Base-by-base conservation (phyloP, 2,329 filamentous ascomycete species). In the Fusarium sp. region DNA sequence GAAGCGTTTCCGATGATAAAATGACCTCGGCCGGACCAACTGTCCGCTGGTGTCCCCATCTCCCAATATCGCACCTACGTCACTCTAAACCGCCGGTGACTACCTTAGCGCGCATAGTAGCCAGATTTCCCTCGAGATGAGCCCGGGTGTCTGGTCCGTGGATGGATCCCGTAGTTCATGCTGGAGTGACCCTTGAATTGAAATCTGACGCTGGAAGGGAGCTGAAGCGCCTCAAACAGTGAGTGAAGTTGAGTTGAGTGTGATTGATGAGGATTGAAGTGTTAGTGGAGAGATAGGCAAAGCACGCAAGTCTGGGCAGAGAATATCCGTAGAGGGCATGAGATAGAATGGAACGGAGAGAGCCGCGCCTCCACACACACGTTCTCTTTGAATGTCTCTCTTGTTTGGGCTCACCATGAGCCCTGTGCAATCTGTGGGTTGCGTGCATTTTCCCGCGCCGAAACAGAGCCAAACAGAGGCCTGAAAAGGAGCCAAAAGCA, bases 31-130 rank as follows among this genome's bases (percentile, higher is more conserved):
- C 61, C 48, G 58, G 68, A 64, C 58, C 62, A 75, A 67, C 50
- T 48, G 24, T 69, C 67, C 20, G 45, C 35, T 72, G 61, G 64
- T 63, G 64, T 58, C 65, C 43, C 57, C 29, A 20, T n/a, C 18
- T 71, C 52, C 68, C 45, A 56, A 54, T 43, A 52, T 59, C 33
- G n/a, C 59, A 33, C 58, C 60, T 43, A 57, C 58, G 33, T 52
- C 33, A 56, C 24, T 64, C 61, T 69, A 73, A 35, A 41, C 50
- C 60, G 61, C 68, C 54, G 64, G 39, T 14, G 71, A 43, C 54
- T 35, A 37, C 31, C 41, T 41, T 74, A 73, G 72, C 72, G 72
- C 20, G 50, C 45, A 24, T 63, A 43, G 68, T 45, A 56, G 57
- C 56, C 18, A 54, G 52, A 57, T 33, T 37, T 20, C 41, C 27